phyloP scores from a whole-genome alignment of 2,329 filamentous ascomycete genomes.

The Ambrosiella cleistominuta region DNA sequence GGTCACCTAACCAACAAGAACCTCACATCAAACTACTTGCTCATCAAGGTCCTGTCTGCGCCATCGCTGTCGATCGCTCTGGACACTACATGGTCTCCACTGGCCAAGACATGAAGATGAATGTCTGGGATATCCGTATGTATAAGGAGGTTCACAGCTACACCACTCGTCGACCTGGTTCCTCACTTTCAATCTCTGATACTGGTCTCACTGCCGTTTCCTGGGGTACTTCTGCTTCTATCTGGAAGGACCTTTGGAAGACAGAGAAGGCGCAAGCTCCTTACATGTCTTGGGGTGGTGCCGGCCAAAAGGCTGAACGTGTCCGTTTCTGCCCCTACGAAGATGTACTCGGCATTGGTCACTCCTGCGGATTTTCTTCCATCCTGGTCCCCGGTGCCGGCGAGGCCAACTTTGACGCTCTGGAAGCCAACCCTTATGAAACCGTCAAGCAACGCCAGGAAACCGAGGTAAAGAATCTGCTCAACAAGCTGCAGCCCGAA shows the following conservation, averaged over 20 bases:
- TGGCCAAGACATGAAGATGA: slow-evolving; percentile 78
- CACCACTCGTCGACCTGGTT: slow-evolving; percentile 64
- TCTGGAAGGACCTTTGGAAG: slow-evolving; percentile 83
- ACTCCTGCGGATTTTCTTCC: slow-evolving; percentile 73
- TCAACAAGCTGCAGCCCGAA: slow-evolving; percentile 89
- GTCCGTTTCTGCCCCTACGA: slow-evolving; percentile 90
- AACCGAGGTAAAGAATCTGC: slow-evolving; percentile 67
- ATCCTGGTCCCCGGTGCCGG: slow-evolving; percentile 88
- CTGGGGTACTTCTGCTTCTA: slow-evolving; percentile 73
- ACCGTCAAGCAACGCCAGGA: slow-evolving; percentile 85
- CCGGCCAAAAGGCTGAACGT: slow-evolving; percentile 63
- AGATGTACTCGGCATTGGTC: slow-evolving; percentile 73
- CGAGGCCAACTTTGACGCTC: slow-evolving; percentile 86
- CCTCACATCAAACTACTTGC: slow-evolving; percentile 82
- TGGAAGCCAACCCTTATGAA: slow-evolving; percentile 92
- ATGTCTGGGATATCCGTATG: slow-evolving; percentile 90
- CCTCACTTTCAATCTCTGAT: slow-evolving; percentile 76
- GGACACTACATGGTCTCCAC: slow-evolving; percentile 92
- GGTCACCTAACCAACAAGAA: slow-evolving; percentile 80
- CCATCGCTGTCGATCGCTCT: slow-evolving; percentile 69
- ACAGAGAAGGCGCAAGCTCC: slow-evolving; percentile 69
- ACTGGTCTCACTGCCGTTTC: slow-evolving; percentile 73
- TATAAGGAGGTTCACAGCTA: slow-evolving; percentile 87
- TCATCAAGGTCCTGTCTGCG: slow-evolving; percentile 75
- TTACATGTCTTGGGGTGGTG: slow-evolving; percentile 85